These are phyloP conservation scores for Crithidia thermophila DNA, from an alignment of 208 protist genomes.

Conservation along the genomic window DNA sequence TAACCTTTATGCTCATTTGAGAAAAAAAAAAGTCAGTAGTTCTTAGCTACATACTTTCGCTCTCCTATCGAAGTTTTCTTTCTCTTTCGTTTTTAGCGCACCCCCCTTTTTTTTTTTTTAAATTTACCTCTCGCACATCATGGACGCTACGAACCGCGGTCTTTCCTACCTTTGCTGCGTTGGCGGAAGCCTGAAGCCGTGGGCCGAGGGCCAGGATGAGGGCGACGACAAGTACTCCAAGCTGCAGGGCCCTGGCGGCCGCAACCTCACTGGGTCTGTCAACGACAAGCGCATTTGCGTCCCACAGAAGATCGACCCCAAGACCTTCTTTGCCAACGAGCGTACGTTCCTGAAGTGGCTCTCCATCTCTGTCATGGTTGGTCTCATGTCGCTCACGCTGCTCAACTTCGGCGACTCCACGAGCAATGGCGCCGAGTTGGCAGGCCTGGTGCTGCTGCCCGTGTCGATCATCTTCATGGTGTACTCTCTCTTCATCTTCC, in stretches of 20 bases:
- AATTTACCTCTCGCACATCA: conserved; percentile 5
- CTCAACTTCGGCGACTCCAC: conserved; percentile 84
- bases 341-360: conserved; percentile 94
- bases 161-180: conserved; percentile 77
- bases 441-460: conserved; percentile 80
- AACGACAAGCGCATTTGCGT: conserved; percentile 90
- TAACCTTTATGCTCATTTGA: too few species aligned
- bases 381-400: conserved; percentile 87
- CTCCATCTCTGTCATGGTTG: conserved; percentile 89
- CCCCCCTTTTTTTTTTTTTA: not conserved
- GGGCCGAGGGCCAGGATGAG: conserved; percentile 88
- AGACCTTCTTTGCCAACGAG: conserved; percentile 94
- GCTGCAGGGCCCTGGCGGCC: conserved; percentile 66
- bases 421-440: conserved; percentile 80
- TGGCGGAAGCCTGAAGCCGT: conserved; percentile 71
- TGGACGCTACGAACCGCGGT: conserved; percentile 56
- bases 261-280: conserved; percentile 82
- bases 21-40: too few species aligned
- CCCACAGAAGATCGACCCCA: conserved; percentile 93
- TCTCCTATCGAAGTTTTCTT: too few species aligned
- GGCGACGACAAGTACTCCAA: conserved; percentile 85
- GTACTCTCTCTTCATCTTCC: conserved; percentile 89
- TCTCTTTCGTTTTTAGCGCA: not conserved
- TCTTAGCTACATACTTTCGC: too few species aligned
- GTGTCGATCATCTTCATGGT: conserved; percentile 92